Base-by-base conservation (phyloP, 2,329 filamentous ascomycete species). In the Epichloe gansuensis region DNA sequence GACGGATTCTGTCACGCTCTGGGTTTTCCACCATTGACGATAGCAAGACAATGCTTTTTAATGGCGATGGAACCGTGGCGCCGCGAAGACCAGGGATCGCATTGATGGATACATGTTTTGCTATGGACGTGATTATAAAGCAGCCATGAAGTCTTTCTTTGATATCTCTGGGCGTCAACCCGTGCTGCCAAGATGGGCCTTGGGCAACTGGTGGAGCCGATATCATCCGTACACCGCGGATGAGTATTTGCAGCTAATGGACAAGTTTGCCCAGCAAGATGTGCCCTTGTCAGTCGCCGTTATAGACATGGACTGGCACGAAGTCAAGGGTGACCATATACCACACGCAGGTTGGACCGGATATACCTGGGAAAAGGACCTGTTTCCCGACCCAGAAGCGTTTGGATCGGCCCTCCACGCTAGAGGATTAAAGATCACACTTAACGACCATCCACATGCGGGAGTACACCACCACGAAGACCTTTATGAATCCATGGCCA, bases 241-340 rank as follows among this genome's bases (percentile, higher is more conserved):
- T 2, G 76, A 81, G 57, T 84, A 83, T 58, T 53, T 82, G 3
- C 62, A 65, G 9, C 67, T 84, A 6, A 78, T 83, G 71, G 76
- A 82, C 53, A 70, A 72, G 51, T 83, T 84, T 57, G 63, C 67
- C 7, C 62, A 65, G 11, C 65, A 76, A 21, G 62, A 70, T 0
- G 73, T 84, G 8, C 81, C 81, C 0, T 65, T 84, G 42, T 77
- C 73, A 8, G 79, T 83, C 5, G 79, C 75, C 2, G 79, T 83
- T 0, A 65, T 84, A 4, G 81, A 84, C 59, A 83, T 84, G 80
- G 81, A 83, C 61, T 84, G 80, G 81, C 81, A 84, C 64, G 61
- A 75, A 46, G 78, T 81, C 1, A 63, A 72, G 1, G 73, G 74
- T 7, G 65, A 72, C 6, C 63, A 63, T 17, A 67, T 72, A 13